These are phyloP conservation scores for Agapanthus africanus DNA, from an alignment of 106 monocot species.

Conservation along the genomic window DNA sequence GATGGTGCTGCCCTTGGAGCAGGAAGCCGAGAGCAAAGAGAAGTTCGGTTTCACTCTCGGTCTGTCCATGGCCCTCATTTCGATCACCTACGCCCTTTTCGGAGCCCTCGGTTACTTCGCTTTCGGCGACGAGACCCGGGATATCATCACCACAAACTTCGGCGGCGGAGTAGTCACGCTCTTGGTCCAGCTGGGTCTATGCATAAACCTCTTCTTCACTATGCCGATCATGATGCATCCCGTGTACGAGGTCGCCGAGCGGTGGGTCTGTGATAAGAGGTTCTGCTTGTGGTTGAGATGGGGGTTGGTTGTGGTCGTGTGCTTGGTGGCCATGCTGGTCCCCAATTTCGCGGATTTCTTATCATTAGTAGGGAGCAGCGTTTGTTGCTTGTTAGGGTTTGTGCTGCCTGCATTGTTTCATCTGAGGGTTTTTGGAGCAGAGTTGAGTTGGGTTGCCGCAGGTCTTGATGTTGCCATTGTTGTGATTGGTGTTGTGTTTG, in stretches of 20 bases:
- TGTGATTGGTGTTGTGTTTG: constrained; percentile 26
- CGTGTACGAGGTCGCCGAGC: constrained; percentile 52
- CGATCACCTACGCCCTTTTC: constrained; percentile 38
- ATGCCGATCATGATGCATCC: constrained; percentile 69
- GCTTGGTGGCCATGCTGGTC: constrained; percentile 31
- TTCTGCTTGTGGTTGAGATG: constrained; percentile 47
- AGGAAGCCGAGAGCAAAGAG: constrained; percentile 39
- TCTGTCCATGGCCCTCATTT: constrained; percentile 49
- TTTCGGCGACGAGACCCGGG: constrained; percentile 45
- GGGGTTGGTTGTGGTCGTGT: constrained; percentile 27
- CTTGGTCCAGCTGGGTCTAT: constrained; percentile 47
- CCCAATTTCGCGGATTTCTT: constrained; percentile 60
- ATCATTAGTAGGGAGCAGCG: constrained; percentile 56
- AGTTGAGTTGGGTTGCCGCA: constrained; percentile 19
- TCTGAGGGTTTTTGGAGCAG: constrained; percentile 35
- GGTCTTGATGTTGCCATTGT: constrained; percentile 23
- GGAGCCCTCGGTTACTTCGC: constrained; percentile 55
- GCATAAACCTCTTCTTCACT: constrained; percentile 67
- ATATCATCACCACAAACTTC: constrained; percentile 60
- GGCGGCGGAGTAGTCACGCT: constrained; percentile 34
- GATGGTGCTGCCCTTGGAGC: constrained; percentile 51
- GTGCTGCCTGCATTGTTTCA: constrained; percentile 52
- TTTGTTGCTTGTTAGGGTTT: constrained; percentile 43
- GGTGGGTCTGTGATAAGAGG: constrained; percentile 33
- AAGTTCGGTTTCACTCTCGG: constrained; percentile 36